Conservation (phyloP, 352 stramenopile genomes). For the Plasmopara muralis region DNA sequence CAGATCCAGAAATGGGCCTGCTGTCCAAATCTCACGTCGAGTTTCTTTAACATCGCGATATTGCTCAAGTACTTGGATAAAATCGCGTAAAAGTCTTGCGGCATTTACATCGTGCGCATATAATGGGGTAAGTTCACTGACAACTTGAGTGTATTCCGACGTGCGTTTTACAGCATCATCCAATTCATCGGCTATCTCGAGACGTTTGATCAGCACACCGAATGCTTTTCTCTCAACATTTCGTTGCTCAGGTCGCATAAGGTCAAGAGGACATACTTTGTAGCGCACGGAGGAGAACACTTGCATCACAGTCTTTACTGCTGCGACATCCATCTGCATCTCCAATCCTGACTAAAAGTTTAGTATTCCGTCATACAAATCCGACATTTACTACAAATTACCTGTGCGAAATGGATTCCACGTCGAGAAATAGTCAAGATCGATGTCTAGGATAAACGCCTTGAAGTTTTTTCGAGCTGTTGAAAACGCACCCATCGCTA, state of each 20-base stretch:
- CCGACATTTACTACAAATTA: slow-evolving; percentile 5
- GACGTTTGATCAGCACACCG: slow-evolving; percentile 23
- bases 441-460: slow-evolving; percentile 72
- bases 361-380: background rate
- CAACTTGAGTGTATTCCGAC: slow-evolving; percentile 12
- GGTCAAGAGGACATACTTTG: slow-evolving; percentile 18
- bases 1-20: slow-evolving; percentile 55
- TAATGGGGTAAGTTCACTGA: slow-evolving; percentile 14
- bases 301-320: slow-evolving; percentile 20
- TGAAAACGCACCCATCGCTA: slow-evolving; percentile 14
- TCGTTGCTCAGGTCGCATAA: slow-evolving; percentile 20
- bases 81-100: slow-evolving; percentile 17
- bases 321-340: slow-evolving; percentile 15
- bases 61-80: slow-evolving; percentile 18
- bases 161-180: slow-evolving; percentile 4
- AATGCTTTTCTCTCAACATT: slow-evolving; percentile 29
- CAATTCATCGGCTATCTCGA: slow-evolving; percentile 19
- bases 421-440: slow-evolving; percentile 88
- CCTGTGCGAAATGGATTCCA: slow-evolving; percentile 79
- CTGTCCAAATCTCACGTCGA: slow-evolving; percentile 33
- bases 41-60: slow-evolving; percentile 17
- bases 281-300: slow-evolving; percentile 42
- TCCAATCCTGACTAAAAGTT: slow-evolving; percentile 35
- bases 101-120: slow-evolving; percentile 23
- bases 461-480: slow-evolving; percentile 22